phyloP scores from a whole-genome alignment of 2,329 filamentous ascomycete genomes.

The Alternaria sp. region DNA sequence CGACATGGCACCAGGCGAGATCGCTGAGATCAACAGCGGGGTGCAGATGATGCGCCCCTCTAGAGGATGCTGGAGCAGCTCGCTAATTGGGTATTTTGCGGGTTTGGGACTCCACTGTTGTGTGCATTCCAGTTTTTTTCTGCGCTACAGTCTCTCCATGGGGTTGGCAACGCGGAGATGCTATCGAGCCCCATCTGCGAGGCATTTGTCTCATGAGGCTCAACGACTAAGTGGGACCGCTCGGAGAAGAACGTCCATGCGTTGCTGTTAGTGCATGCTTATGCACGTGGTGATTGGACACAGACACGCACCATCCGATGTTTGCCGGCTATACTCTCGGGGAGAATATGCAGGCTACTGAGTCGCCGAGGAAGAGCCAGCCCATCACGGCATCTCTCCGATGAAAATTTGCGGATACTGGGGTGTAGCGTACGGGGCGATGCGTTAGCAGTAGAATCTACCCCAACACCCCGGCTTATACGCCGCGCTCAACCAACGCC shows the following conservation, averaged over 20 bases:
- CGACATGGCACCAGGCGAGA: background rate
- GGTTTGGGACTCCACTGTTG: slow-evolving; percentile 4
- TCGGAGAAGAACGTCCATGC: slow-evolving; percentile 9
- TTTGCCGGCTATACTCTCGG: slow-evolving; percentile 27
- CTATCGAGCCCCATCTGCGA: slow-evolving; percentile 21
- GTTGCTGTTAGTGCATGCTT: slow-evolving; percentile 3
- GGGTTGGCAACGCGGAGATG: slow-evolving; percentile 30
- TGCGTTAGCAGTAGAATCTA: slow-evolving; percentile 20
- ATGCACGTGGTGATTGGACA: slow-evolving; percentile 19
- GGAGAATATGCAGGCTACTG: slow-evolving; percentile 10
- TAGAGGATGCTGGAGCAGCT: background rate
- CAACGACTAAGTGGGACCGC: slow-evolving; percentile 29
- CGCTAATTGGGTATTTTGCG: background rate
- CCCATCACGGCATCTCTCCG: slow-evolving; percentile 14
- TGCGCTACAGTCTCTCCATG: slow-evolving; percentile 27
- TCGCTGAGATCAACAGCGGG: slow-evolving; percentile 7
- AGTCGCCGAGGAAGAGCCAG: slow-evolving; percentile 12
- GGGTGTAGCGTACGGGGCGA: slow-evolving; percentile 19
- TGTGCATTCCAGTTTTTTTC: slow-evolving; percentile 4
- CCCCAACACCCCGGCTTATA: slow-evolving; percentile 15
- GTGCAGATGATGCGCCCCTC: background rate
- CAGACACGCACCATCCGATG: slow-evolving; percentile 3
- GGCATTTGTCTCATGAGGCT: slow-evolving; percentile 32
- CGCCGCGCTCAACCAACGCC: slow-evolving; percentile 22
- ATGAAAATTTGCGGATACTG: slow-evolving; percentile 26